Evolutionary conservation across 2,329 filamentous ascomycete genomes (phyloP), one percentile per base, ranked within the genome.

Genomic region (Neonectria faginata): DNA sequence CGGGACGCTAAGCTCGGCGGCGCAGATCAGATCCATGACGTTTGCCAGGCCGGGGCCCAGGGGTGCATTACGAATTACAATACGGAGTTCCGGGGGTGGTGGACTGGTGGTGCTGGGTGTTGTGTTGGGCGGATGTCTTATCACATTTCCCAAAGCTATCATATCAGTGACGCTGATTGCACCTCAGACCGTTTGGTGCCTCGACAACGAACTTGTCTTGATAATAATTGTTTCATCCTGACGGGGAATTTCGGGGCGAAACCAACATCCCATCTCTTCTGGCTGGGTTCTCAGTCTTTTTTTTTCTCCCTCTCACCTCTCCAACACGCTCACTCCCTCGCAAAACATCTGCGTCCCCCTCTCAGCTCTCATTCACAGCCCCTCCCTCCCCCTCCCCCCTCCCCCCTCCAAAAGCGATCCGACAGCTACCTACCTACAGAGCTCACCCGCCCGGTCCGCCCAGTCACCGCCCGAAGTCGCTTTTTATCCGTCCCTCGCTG

Each of bases 141-240:
- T 64, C 61, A 64, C 51, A 64, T 59, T 64, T 64, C 27, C 27
- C 25, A 14, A 58, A 44, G 61, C 48, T 64, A 64, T 62, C 60
- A 62, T 57, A 62, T 64, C 61, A 56, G 61, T 60, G 61, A 59
- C 61, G 61, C 61, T 56, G 61, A 64, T 59, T 59, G 61, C 36
- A 56, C 56, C 61, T 50, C 31, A 22, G 20, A 39, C 29, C 31
- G 18, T 45, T 51, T 52, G 29, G 50, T 63, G 25, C 56, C 36
- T 60, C 36, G 39, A 45, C 51, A 59, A 29, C 45, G 47, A 56
- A 45, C 56, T 44, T 64, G 61, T 56, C 61, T 64, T 60, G 51
- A 41, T 18, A 48, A 60, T 56, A 59, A 51, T 59, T 54, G 44
- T 33, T 54, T 48, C 55, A 53, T 62, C 42, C 41, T 42, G 36